phyloP scores from a whole-genome alignment of 768 basidiomycete genomes.

The Harrya chromipes region DNA sequence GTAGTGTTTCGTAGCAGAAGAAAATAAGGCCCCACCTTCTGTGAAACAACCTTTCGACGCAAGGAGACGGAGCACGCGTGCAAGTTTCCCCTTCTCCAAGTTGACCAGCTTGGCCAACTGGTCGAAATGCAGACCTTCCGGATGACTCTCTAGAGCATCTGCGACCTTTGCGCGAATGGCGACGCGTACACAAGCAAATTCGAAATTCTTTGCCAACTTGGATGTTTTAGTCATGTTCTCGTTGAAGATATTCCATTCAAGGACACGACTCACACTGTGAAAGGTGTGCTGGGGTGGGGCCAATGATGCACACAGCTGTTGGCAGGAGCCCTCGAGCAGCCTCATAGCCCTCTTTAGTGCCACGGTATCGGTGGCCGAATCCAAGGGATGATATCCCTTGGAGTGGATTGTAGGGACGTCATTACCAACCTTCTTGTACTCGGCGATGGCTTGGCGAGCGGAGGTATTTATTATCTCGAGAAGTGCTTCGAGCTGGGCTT shows the following conservation, averaged over 20 bases:
- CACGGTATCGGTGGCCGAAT: constrained; percentile 17
- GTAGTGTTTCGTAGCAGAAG: background rate
- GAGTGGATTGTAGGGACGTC: constrained; percentile 27
- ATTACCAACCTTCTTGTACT: constrained; percentile 23
- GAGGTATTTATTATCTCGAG: constrained; percentile 31
- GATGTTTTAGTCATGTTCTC: background rate
- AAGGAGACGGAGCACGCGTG: constrained; percentile 30
- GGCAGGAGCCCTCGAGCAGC: constrained; percentile 25
- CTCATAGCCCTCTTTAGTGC: constrained; percentile 26
- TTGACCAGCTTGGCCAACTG: constrained; percentile 24
- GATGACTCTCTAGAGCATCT: constrained; percentile 23
- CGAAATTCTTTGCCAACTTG: constrained; percentile 21
- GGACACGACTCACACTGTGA: constrained; percentile 17
- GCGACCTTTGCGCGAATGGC: constrained; percentile 26
- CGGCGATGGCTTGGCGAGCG: constrained; percentile 23
- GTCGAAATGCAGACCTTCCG: constrained; percentile 27
- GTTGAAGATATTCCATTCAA: too few relatives aligned
- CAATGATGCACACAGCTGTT: constrained; percentile 26
- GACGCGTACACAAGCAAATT: constrained; percentile 26
- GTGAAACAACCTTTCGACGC: constrained; percentile 30
- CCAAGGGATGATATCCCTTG: constrained; percentile 20
- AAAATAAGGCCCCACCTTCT: constrained; percentile 20
- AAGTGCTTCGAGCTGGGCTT: constrained; percentile 29
- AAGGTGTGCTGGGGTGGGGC: constrained; percentile 30
- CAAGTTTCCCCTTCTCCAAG: constrained; percentile 28